phyloP scores from a whole-genome alignment of 2,329 filamentous ascomycete species.

The Aureobasidium subglaciale region DNA sequence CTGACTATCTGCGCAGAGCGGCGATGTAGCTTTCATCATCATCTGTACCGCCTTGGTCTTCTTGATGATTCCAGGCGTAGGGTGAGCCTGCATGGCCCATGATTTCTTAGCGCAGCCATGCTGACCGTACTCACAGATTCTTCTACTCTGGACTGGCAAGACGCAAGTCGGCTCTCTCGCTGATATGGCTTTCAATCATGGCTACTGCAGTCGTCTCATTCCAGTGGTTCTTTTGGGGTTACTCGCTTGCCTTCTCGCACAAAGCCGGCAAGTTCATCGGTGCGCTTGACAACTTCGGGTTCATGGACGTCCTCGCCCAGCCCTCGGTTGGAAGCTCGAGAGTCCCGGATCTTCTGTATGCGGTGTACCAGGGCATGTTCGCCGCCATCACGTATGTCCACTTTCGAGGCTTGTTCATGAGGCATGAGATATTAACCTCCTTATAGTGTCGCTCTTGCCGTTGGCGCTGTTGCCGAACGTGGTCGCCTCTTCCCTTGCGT shows the following conservation, averaged over 20 bases:
- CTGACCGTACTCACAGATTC: conserved; percentile 48
- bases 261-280: conserved; percentile 69
- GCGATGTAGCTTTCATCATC: conserved; percentile 77
- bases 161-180: conserved; percentile 78
- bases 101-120: neutral
- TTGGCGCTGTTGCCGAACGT: conserved; percentile 78
- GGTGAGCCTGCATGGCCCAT: conserved; percentile 36
- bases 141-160: conserved; percentile 89
- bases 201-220: conserved; percentile 72
- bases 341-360: conserved; percentile 78
- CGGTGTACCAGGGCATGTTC: conserved; percentile 84
- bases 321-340: conserved; percentile 67
- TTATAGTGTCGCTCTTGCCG: conserved; percentile 66
- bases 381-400: conserved; percentile 71
- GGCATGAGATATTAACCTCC: conserved; percentile 14
- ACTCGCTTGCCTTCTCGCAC: conserved; percentile 76
- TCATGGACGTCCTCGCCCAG: conserved; percentile 65
- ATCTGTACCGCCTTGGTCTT: conserved; percentile 71
- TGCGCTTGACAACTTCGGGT: conserved; percentile 70
- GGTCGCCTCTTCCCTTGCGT: conserved; percentile 83
- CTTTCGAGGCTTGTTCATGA: too few relatives aligned
- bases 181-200: conserved; percentile 81
- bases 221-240: conserved; percentile 97
- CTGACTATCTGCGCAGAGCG: conserved; percentile 46
- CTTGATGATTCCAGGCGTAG: conserved; percentile 89